Evolutionary conservation across 1,284 basidiomycete genomes (phyloP), one percentile per base, ranked within the genome.

Genomic region (Vanrija sp.): DNA sequence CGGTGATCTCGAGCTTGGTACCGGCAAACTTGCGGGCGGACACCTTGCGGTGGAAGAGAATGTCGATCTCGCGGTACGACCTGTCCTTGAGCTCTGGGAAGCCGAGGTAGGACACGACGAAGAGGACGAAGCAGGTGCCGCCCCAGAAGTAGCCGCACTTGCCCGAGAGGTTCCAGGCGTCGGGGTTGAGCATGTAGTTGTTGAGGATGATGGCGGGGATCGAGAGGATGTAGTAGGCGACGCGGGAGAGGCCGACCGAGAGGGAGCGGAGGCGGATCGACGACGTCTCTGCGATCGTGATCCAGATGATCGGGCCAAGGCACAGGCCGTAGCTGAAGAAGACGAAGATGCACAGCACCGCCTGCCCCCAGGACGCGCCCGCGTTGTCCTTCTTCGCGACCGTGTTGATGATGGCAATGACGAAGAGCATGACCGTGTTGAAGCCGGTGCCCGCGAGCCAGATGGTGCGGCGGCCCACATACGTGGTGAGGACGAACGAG

Each of bases 41-140:
- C 16, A 75, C 56, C 43, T 62, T 57, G 44, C 68, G 64, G 59
- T 69, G 65, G 61, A 76, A 77, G 41, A 77, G 56, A 23, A 75
- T 64, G 52, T 77, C 75, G 20, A 76, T 56, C 46, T 76, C 73
- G 39, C 68, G 67, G 64, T 72, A 76, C 1, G 75, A 75, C 45
- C 76, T 57, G 41, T 65, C 70, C 58, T 68, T 72, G 24, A 75
- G 65, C 57, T 79, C 77, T 18, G 78, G 77, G 0, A 77, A 49
- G 39, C 56, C 48, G 57, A 70, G 68, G 61, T 58, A 72, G 4
- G 62, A 63, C 22, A 59, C 22, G 43, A 62, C 24, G 24, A 51
- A 49, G 25, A 44, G 45, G 38, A 54, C 12, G 22, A 51, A 16
- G 3, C 59, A 64, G 7, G 68, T 68, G 8, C 69, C 75, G 9